Evolutionary conservation across 2,329 filamentous ascomycete genomes (phyloP).

Genomic region (Pseudocercospora crystallina): DNA sequence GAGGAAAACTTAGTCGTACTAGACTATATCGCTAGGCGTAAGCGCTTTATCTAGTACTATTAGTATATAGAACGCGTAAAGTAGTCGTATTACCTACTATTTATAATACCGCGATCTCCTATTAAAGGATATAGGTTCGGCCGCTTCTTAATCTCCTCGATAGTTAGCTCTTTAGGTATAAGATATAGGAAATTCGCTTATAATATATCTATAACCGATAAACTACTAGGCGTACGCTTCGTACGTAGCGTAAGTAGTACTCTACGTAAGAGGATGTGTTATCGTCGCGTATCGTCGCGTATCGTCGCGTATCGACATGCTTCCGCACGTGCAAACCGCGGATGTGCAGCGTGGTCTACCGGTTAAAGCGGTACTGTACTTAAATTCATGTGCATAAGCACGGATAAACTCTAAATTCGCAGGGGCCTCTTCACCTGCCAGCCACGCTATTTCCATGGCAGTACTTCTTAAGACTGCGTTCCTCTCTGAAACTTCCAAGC

Average conservation of each 20-base stretch:
- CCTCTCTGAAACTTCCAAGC: too few relatives aligned
- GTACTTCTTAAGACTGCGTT: too few relatives aligned
- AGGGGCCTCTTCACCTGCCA: too few relatives aligned
- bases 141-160: not conserved
- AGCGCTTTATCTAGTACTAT: conserved; percentile 6
- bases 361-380: too few relatives aligned
- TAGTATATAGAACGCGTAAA: not conserved
- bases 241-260: not conserved
- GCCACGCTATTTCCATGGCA: too few relatives aligned
- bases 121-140: not conserved
- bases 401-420: too few relatives aligned
- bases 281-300: not conserved
- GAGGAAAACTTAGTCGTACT: conserved; percentile 12
- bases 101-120: conserved; percentile 11
- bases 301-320: not conserved
- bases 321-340: too few relatives aligned
- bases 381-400: too few relatives aligned
- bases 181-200: conserved; percentile 14
- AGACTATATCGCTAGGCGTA: not conserved
- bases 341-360: too few relatives aligned
- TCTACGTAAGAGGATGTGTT: not conserved
- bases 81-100: not conserved
- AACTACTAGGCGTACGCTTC: not conserved
- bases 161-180: conserved; percentile 5
- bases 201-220: too few relatives aligned